These are phyloP conservation scores for Polyplosphaeria fusca DNA, from an alignment of 495 filamentous ascomycete genomes.

Conservation along the genomic window DNA sequence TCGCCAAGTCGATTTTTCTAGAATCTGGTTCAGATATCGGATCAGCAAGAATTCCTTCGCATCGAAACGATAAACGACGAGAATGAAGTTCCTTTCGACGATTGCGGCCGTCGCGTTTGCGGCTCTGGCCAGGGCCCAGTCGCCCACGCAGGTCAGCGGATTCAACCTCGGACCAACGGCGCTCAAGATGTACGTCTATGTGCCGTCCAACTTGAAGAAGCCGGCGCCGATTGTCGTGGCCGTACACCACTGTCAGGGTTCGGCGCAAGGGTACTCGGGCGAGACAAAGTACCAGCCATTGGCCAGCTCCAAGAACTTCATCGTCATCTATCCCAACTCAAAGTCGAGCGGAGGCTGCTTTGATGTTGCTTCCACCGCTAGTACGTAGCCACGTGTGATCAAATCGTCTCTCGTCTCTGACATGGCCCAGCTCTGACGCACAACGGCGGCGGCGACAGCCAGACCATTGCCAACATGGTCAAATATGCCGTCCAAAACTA, in stretches of 20 bases:
- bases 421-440: conserved; percentile 45
- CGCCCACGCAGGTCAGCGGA: conserved; percentile 13
- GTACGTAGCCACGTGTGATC: not conserved
- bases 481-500: conserved; percentile 51
- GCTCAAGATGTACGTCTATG: conserved; percentile 26
- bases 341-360: conserved; percentile 53
- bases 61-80: no score
- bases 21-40: no score
- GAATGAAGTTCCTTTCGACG: conserved; percentile 7
- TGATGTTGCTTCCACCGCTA: conserved; percentile 48
- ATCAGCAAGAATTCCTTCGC: no score
- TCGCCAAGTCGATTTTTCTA: no score
- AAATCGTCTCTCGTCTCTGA: not conserved
- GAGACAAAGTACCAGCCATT: conserved; percentile 37
- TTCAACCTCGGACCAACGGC: conserved; percentile 10
- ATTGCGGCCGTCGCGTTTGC: not conserved
- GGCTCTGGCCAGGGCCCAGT: not conserved
- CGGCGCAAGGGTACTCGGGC: conserved; percentile 31
- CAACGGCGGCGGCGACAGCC: conserved; percentile 51
- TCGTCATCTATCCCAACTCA: conserved; percentile 52
- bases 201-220: conserved; percentile 19
- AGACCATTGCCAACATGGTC: conserved; percentile 56
- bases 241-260: conserved; percentile 35
- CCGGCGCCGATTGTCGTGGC: conserved; percentile 31
- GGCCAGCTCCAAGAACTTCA: conserved; percentile 52